phyloP scores from a whole-genome alignment of 106 monocot genomes.

The Allium cepa region DNA sequence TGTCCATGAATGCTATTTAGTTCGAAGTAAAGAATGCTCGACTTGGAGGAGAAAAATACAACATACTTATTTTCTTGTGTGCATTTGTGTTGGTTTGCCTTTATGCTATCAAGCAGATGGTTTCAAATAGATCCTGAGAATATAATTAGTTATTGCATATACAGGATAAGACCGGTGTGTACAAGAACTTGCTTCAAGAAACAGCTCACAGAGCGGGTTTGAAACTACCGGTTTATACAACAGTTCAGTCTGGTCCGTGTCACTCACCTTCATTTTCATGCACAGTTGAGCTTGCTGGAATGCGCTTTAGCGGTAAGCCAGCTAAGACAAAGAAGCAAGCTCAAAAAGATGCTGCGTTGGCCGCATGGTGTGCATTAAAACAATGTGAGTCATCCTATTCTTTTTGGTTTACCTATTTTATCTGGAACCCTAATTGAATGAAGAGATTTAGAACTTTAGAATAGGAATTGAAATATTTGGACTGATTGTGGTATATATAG shows the following conservation, averaged over 20 bases:
- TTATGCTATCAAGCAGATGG: too few relatives aligned
- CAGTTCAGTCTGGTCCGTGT: slow-evolving; percentile 60
- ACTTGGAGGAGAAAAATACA: too few relatives aligned
- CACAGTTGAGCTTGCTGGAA: slow-evolving; percentile 48
- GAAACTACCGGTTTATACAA: slow-evolving; percentile 61
- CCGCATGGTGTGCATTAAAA: slow-evolving; percentile 56
- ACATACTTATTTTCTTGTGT: too few relatives aligned
- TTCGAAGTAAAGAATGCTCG: too few relatives aligned
- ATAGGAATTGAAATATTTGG: too few relatives aligned
- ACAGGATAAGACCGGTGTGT: slow-evolving; percentile 80
- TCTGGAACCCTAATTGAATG: background rate
- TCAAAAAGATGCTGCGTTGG: slow-evolving; percentile 14
- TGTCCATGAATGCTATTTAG: too few relatives aligned
- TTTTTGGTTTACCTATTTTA: background rate
- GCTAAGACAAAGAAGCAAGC: slow-evolving; percentile 46
- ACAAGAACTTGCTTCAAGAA: slow-evolving; percentile 84
- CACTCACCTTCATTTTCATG: slow-evolving; percentile 62
- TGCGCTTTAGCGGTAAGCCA: slow-evolving; percentile 43
- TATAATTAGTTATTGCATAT: too few relatives aligned
- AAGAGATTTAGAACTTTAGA: background rate
- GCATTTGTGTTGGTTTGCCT: too few relatives aligned
- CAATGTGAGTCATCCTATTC: slow-evolving; percentile 13
- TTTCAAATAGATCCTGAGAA: too few relatives aligned
- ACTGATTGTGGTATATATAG: too few relatives aligned
- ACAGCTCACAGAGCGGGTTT: slow-evolving; percentile 66